phyloP scores from a whole-genome alignment of 257 asterid species.

The Gentiana macrophylla region DNA sequence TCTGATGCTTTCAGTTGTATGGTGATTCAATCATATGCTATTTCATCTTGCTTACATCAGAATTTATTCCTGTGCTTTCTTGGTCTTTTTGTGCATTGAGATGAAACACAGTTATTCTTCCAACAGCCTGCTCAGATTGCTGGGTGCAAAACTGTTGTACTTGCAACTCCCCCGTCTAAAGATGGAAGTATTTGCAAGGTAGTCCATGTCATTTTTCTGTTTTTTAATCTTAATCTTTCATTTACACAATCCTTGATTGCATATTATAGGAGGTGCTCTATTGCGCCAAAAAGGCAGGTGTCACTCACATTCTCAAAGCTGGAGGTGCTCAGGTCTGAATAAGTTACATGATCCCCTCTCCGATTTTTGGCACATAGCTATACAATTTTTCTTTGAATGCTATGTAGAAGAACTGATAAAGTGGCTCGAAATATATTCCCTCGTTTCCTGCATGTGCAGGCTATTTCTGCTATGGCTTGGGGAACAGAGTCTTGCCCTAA shows the following conservation, averaged over 20 bases:
- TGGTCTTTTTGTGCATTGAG: not conserved
- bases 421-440: not conserved
- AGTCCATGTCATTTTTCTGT: slow-evolving; percentile 8
- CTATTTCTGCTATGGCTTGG: slow-evolving; percentile 99
- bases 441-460: slow-evolving; percentile 29
- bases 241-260: not conserved
- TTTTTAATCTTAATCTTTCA: not conserved
- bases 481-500: slow-evolving; percentile 96
- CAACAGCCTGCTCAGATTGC: slow-evolving; percentile 97
- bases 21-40: slow-evolving; percentile 22
- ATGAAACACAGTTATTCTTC: slow-evolving; percentile 14
- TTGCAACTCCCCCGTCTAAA: slow-evolving; percentile 89
- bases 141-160: slow-evolving; percentile 93
- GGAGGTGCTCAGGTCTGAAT: slow-evolving; percentile 94
- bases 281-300: slow-evolving; percentile 98
- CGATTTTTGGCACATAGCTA: not conserved
- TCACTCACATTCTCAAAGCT: slow-evolving; percentile 94
- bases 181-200: slow-evolving; percentile 96
- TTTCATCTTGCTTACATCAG: slow-evolving; percentile 9
- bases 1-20: slow-evolving; percentile 93
- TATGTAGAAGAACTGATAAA: no score
- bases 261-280: slow-evolving; percentile 73
- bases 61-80: slow-evolving; percentile 5
- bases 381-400: not conserved
- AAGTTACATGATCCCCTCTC: slow-evolving; percentile 1